These are phyloP conservation scores for Aspergillus cavernicola DNA, from an alignment of 495 filamentous ascomycete genomes.

Conservation along the genomic window DNA sequence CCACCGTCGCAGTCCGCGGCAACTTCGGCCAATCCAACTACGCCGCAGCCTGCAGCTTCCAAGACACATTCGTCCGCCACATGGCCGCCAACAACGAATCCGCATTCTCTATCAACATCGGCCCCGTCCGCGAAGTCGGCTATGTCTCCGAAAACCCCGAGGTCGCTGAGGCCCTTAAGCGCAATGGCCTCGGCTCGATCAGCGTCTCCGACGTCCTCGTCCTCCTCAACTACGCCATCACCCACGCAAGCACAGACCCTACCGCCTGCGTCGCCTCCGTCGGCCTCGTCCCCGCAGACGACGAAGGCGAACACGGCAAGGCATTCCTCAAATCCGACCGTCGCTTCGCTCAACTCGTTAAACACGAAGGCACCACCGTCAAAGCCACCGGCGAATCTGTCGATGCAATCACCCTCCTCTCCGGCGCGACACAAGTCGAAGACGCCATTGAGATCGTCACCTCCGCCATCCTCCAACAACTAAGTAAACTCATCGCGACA, in stretches of 20 bases:
- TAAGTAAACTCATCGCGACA: constrained; percentile 11
- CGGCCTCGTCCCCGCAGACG: constrained; percentile 2
- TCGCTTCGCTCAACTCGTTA: constrained; percentile 5
- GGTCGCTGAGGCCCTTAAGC: constrained; percentile 16
- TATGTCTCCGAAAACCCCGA: constrained; percentile 12
- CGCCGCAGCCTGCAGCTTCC: constrained; percentile 40
- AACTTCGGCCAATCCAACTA: constrained; percentile 47
- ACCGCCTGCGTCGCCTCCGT: constrained; percentile 3
- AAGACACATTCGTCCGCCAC: constrained; percentile 46
- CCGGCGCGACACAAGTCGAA: neutral
- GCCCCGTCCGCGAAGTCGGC: constrained; percentile 11
- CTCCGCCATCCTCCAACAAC: constrained; percentile 6
- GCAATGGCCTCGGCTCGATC: constrained; percentile 12
- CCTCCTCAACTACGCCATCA: constrained; percentile 8
- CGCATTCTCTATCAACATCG: constrained; percentile 29
- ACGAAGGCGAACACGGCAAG: neutral
- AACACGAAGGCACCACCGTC: neutral
- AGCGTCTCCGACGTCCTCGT: constrained; percentile 7
- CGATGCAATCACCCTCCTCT: constrained; percentile 7
- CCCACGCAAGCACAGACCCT: neutral
- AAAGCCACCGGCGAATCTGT: constrained; percentile 1
- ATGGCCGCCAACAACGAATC: constrained; percentile 19
- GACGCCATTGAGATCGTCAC: constrained; percentile 9
- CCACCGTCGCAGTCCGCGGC: constrained; percentile 32
- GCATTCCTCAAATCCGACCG: constrained; percentile 2